Evolutionary conservation across 495 filamentous ascomycete species (phyloP), one percentile per base, ranked within the genome.

Genomic region (Tuber indicum): DNA sequence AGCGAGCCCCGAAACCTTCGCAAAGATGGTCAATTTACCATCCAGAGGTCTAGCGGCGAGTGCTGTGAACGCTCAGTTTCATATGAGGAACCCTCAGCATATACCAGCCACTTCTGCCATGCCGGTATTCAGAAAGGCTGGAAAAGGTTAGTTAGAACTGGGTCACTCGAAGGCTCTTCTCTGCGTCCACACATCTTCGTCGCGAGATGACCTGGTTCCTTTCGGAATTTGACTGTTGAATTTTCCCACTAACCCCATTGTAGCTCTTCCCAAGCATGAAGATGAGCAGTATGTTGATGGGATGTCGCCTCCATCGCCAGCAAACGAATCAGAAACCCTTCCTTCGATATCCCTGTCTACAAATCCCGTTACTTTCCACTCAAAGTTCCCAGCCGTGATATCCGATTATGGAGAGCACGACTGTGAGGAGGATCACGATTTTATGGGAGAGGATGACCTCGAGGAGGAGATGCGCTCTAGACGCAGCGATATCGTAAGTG

Each of bases 1-100:
- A 84, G 96, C 96, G 70, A 99, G 96, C 81, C 94, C 98, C 84
- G 96, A 98, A 87, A 97, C 94, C 91, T 98, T 99, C 52, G 77
- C 77, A 26, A 83, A 83, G 77, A 83, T 83, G 82, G 81, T 83
- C 74, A 76, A 72, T 41, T 74, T 82, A 62, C 75, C 73, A 17
- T 73, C 81, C 8, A 76, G 81, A 43, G 72, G 70, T 66, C 58
- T 32, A 16, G 12, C 58, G 12, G n/a, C n/a, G 58, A 32, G 26
- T 66, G 58, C 58, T 32, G n/a, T 66, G 58, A 66, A 66, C 58
- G n/a, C 58, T 32, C 58, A 66, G n/a, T 66, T 78, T 66, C 77
- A 74, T 36, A 72, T 76, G 36, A 80, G 78, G 71, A 80, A 76
- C 49, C 77, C 78, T 66, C 58, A 66, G 14, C 58, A 32, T 19